These are phyloP conservation scores for Cryptococcus hybrid DNA, from an alignment of 1,284 basidiomycete species.

Conservation along the genomic window DNA sequence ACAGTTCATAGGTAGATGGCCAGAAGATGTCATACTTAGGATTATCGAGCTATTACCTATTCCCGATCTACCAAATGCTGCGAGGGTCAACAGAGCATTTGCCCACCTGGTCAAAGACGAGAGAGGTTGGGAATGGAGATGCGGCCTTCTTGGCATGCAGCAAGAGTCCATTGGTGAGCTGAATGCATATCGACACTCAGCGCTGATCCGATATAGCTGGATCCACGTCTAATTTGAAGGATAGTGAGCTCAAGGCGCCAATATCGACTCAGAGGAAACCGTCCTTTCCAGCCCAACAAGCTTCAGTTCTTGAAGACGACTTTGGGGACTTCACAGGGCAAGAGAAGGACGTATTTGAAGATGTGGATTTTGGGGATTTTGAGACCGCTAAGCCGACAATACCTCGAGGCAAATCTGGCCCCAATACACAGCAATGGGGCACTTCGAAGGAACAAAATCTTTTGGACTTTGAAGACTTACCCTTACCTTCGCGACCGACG, in stretches of 20 bases:
- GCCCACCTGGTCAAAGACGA: conserved; percentile 67
- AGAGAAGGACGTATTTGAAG: conserved; percentile 43
- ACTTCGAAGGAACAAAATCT: conserved; percentile 32
- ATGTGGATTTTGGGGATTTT: conserved; percentile 92
- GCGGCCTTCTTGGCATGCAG: conserved; percentile 60
- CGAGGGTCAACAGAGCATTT: conserved; percentile 64
- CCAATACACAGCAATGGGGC: neutral
- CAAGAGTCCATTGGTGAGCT: conserved; percentile 7
- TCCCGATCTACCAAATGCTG: conserved; percentile 72
- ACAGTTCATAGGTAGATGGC: conserved; percentile 68
- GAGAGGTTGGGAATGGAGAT: conserved; percentile 68
- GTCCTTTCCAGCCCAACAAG: conserved; percentile 5
- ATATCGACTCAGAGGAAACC: conserved; percentile 23
- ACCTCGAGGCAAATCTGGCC: neutral
- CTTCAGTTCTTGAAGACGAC: conserved; percentile 29
- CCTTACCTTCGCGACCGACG: conserved; percentile 41
- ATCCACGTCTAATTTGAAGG: neutral
- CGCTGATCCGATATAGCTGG: too few relatives aligned
- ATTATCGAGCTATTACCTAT: conserved; percentile 70
- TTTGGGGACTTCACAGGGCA: conserved; percentile 44
- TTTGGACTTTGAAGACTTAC: conserved; percentile 50
- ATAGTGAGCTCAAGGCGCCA: conserved; percentile 24
- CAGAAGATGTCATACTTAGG: conserved; percentile 69
- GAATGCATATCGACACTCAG: neutral
- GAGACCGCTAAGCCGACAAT: conserved; percentile 17